Base-by-base conservation (phyloP, 1,139 yeast species). In the Nakaseomyces uthaithaninus region DNA sequence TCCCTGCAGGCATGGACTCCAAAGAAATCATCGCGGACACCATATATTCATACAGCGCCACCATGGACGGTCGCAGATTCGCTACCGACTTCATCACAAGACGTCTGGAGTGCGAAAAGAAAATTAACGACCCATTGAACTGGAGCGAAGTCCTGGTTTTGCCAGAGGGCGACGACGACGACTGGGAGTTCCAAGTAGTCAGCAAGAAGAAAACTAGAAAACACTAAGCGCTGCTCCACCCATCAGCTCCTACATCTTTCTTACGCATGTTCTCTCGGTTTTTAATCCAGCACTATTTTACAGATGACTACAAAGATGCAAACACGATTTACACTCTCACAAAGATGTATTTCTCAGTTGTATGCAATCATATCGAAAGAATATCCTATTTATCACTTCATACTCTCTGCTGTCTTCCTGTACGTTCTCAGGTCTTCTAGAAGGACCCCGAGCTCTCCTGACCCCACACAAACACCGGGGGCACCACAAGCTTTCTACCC, bases 61-160 rank as follows among this genome's bases (percentile, higher is more conserved):
- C 93, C 2, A 80, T 91, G 85, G 96, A 91, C 59, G 98, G 97
- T 17, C 78, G 95, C 59, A 73, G 95, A 48, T 91, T 89, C 67
- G 94, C 97, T 1, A 77, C 74, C 44, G 98, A 91, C 57, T 91
- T 91, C 60, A 68, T 82, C 60, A 83, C 81, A 64, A 78, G 83
- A 58, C 80, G 93, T 56, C 71, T 70, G 49, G 72, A 67, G 43
- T 87, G 84, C 39, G 95, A 85, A 57, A 74, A 66, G 46, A 71
- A 69, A 46, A 65, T 74, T 18, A 68, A 71, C 46, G 78, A 74
- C 51, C 80, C 77, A 25, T 62, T 75, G 44, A 71, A 76, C 39
- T 82, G 94, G 85, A 67, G 73, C 43, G 76, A 79, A 42, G 86
- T 86, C 3, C 67, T 81, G 45, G 60, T 65, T n/a, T 53, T 62